Evolutionary conservation across 768 basidiomycete genomes (phyloP).

Genomic region (Rhodocollybia butyracea): DNA sequence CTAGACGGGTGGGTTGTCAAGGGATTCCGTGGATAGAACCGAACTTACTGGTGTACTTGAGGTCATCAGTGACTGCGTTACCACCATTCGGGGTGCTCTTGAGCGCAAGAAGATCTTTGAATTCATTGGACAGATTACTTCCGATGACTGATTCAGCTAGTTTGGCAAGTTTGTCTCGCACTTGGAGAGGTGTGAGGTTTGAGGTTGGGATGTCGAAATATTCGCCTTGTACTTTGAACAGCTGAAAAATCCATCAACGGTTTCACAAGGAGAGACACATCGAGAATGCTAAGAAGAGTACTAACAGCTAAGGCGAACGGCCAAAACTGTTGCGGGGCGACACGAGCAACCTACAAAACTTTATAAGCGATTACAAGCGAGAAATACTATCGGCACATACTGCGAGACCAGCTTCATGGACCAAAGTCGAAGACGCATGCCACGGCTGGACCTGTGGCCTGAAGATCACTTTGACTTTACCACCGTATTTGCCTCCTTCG

Average conservation of each 20-base stretch:
- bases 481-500: slow-evolving; percentile 58
- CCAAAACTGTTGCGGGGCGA: slow-evolving; percentile 81
- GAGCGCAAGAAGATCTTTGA: slow-evolving; percentile 61
- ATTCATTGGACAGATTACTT: slow-evolving; percentile 41
- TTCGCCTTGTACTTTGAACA: slow-evolving; percentile 73
- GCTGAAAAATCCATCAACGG: slow-evolving; percentile 47
- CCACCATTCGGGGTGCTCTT: slow-evolving; percentile 76
- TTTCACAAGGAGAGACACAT: neutral
- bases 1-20: slow-evolving; percentile 33
- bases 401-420: slow-evolving; percentile 83
- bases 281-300: neutral
- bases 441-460: slow-evolving; percentile 75
- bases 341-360: slow-evolving; percentile 53
- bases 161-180: slow-evolving; percentile 67
- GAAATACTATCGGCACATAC: slow-evolving; percentile 33
- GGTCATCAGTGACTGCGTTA: slow-evolving; percentile 74
- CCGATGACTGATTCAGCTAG: slow-evolving; percentile 57
- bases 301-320: slow-evolving; percentile 64
- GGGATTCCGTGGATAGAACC: neutral
- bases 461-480: slow-evolving; percentile 73
- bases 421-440: slow-evolving; percentile 74
- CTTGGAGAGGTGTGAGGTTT: slow-evolving; percentile 62
- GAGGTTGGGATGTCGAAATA: slow-evolving; percentile 78
- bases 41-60: slow-evolving; percentile 86
- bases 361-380: neutral